These are phyloP conservation scores for Tylopilus balloui DNA, from an alignment of 768 basidiomycete species.

Conservation along the genomic window DNA sequence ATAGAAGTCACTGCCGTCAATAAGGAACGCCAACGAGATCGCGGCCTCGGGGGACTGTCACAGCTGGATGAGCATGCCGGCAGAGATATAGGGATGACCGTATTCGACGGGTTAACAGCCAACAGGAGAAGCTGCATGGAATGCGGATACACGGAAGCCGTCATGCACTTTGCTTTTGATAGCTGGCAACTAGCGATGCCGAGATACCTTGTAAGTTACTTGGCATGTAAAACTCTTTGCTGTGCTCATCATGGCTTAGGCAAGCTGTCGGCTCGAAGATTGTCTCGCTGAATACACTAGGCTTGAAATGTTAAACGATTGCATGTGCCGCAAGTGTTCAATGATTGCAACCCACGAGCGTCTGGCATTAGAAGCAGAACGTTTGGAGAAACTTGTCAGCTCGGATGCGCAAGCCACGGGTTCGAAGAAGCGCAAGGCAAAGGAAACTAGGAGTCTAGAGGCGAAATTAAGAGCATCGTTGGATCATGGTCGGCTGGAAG, in stretches of 20 bases:
- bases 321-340: constrained; percentile 89
- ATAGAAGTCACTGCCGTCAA: constrained; percentile 75
- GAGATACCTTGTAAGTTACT: constrained; percentile 48
- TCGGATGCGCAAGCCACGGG: constrained; percentile 45
- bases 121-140: constrained; percentile 82
- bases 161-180: constrained; percentile 87
- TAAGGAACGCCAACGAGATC: constrained; percentile 63
- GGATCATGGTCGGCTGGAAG: constrained; percentile 74
- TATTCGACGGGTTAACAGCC: constrained; percentile 89
- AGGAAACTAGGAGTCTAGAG: constrained; percentile 67
- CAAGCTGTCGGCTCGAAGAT: constrained; percentile 68
- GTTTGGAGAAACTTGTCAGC: constrained; percentile 39
- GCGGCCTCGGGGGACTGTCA: constrained; percentile 61
- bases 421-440: constrained; percentile 72
- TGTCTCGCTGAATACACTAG: constrained; percentile 87
- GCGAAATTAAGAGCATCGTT: constrained; percentile 57
- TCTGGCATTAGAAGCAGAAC: constrained; percentile 57
- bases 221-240: not conserved
- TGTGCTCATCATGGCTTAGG: constrained; percentile 34
- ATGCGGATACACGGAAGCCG: constrained; percentile 92
- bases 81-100: constrained; percentile 54
- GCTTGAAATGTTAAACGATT: constrained; percentile 85
- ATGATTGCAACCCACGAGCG: constrained; percentile 69
- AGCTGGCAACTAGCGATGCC: constrained; percentile 80
- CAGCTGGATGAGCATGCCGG: constrained; percentile 17